Base-by-base conservation (phyloP, 345 rosid genomes). In the Eutrema yunnanense region DNA sequence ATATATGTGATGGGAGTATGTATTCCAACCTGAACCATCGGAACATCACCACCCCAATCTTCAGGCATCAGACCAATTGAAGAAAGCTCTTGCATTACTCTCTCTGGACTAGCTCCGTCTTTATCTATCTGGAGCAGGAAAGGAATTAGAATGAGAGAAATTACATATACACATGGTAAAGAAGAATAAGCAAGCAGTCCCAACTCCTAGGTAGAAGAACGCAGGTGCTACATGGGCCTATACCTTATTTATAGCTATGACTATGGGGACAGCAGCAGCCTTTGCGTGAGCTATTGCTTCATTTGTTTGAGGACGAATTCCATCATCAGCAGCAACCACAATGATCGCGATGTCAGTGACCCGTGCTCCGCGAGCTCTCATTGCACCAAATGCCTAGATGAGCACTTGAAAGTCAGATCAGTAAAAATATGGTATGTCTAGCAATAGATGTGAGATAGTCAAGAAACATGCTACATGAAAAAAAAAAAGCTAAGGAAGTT, bases 361-460 rank as follows among this genome's bases (percentile, higher is more conserved):
- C 72, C 97, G 82, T 14, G 99, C 96, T 73, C 99, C 96, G 30
- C 96, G 97, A 81, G 99, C 99, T 83, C 99, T 92, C 96, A 95
- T 95, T 72, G 97, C 99, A 73, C 97, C 99, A 86, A 95, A 95
- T 74, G 97, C 97, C 99, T 95, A 82, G 73, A 83, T 29, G 64
- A 77, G 48, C 47, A 71, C 33, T 44, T 34, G 82, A 81, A 75
- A 75, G 51, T 66, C 14, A 73, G 59, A 70, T 66, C 61, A 68
- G 32, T 62, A 82, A 80, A 69, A 44, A 8, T 59, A 34, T 67
- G 11, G 41, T 44, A 67, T 52, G 26, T 41, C 46, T 26, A 74
- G 12, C 46, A 29, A 11, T 43, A 43, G 49, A 61, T 42, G 60
- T 38, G 51, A 14, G 4, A 55, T 55, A 32, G 36, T 37, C 66